These are phyloP conservation scores for Aspergillus nanangensis DNA, from an alignment of 495 filamentous ascomycete genomes.

Conservation along the genomic window DNA sequence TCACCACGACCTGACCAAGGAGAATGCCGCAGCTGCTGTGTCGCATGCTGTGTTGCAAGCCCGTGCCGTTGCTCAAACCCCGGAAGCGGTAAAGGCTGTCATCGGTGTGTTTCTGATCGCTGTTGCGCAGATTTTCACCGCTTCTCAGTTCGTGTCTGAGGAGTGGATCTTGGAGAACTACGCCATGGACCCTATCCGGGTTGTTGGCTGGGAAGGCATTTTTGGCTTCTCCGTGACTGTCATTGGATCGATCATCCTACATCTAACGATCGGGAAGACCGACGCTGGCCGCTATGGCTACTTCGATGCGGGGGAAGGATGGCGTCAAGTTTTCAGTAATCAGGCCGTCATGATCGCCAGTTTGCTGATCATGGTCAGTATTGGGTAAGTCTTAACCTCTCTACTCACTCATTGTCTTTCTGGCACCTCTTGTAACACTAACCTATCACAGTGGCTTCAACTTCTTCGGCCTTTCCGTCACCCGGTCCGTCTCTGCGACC, in stretches of 20 bases:
- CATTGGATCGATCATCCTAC: conserved; percentile 72
- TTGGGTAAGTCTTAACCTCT: conserved; percentile 61
- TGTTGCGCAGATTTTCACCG: conserved; percentile 92
- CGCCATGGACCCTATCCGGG: conserved; percentile 78
- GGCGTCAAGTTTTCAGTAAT: conserved; percentile 68
- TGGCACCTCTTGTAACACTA: no score
- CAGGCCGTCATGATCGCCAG: conserved; percentile 67
- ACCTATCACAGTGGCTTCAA: conserved; percentile 95
- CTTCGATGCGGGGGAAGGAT: conserved; percentile 85
- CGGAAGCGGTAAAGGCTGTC: conserved; percentile 65
- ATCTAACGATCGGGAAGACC: conserved; percentile 70
- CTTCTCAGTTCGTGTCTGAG: conserved; percentile 92
- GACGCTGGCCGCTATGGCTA: conserved; percentile 72
- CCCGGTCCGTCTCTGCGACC: conserved; percentile 81
- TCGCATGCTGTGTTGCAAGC: conserved; percentile 20
- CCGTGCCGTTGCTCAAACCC: conserved; percentile 32
- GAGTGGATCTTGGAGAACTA: conserved; percentile 92
- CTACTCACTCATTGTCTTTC: neutral
- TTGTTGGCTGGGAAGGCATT: conserved; percentile 93
- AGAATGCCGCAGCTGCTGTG: conserved; percentile 22
- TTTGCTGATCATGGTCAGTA: conserved; percentile 91
- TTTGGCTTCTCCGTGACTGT: conserved; percentile 88
- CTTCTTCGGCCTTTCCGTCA: conserved; percentile 94
- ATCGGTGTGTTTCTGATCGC: conserved; percentile 87
- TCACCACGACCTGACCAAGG: conserved; percentile 36